Percentiles rank a stretch among this genome's conserved stretches.
These are phyloP conservation scores for Hydrangea macrophylla DNA, from an alignment of 148 eudicot species.

Conservation along the genomic window DNA sequence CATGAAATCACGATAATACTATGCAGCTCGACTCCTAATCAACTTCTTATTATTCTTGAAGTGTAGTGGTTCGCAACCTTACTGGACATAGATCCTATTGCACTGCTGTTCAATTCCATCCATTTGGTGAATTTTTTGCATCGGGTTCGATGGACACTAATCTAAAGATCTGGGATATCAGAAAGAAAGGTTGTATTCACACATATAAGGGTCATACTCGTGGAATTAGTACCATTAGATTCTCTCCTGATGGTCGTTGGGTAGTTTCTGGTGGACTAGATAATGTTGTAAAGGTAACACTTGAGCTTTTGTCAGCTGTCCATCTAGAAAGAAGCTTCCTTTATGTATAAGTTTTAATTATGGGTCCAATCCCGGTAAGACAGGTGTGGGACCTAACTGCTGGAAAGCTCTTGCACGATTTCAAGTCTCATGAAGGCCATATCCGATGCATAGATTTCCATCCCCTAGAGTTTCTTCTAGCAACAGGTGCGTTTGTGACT, in stretches of 20 bases:
- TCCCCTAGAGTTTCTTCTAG: slow-evolving; percentile 91
- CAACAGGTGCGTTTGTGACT: slow-evolving; percentile 61
- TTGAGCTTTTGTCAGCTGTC: slow-evolving; percentile 10
- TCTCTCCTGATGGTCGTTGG: slow-evolving; percentile 97
- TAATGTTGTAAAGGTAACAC: slow-evolving; percentile 87
- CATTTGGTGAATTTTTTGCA: slow-evolving; percentile 96
- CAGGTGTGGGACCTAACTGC: slow-evolving; percentile 99
- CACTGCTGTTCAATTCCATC: no score
- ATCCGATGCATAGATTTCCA: slow-evolving; percentile 83
- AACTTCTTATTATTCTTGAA: slow-evolving; percentile 35
- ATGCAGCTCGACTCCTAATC: slow-evolving; percentile 18
- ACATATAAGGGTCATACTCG: slow-evolving; percentile 88
- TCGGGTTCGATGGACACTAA: slow-evolving; percentile 94
- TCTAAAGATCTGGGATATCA: slow-evolving; percentile 91
- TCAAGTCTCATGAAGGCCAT: slow-evolving; percentile 81
- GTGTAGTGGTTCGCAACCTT: slow-evolving; percentile 90
- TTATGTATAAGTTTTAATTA: not conserved
- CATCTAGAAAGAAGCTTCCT: not conserved
- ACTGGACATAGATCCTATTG: slow-evolving; percentile 87
- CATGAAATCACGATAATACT: not conserved
- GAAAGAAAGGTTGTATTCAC: slow-evolving; percentile 89
- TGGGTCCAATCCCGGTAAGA: slow-evolving; percentile 2
- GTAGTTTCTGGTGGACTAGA: slow-evolving; percentile 95
- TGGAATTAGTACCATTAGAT: slow-evolving; percentile 76
- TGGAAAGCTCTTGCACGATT: slow-evolving; percentile 92